A percentile compares a stretch with the other conserved stretches of the same genome.
phyloP scores from a whole-genome alignment of 441 rosid genomes.

The Manihot esculenta region DNA sequence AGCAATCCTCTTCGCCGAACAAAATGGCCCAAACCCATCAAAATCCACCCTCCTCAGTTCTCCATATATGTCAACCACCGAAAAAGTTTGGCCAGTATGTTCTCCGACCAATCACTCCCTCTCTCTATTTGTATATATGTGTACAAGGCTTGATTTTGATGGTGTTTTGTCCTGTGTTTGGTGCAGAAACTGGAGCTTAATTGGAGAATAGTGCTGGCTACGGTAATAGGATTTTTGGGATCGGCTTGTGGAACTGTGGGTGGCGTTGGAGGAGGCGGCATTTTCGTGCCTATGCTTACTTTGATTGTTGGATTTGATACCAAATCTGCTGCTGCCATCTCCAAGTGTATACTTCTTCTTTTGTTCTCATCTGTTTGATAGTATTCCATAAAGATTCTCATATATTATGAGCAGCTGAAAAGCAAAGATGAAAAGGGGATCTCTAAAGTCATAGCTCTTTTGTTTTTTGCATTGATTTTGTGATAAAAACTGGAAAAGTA shows the following conservation, averaged over 20 bases:
- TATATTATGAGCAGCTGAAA: no score
- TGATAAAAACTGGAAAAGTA: no score
- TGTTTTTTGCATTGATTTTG: no score
- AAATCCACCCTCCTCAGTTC: slow-evolving; percentile 27
- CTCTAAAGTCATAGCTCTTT: no score
- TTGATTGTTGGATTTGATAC: slow-evolving; percentile 88
- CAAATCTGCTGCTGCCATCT: slow-evolving; percentile 96
- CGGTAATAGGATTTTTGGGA: slow-evolving; percentile 80
- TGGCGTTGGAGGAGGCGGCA: slow-evolving; percentile 97
- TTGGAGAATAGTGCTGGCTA: slow-evolving; percentile 70
- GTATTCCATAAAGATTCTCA: no score
- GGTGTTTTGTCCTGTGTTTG: not conserved
- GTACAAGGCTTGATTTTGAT: not conserved
- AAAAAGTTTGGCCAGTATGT: slow-evolving; percentile 84
- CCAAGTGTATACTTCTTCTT: slow-evolving; percentile 54
- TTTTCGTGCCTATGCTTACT: slow-evolving; percentile 96
- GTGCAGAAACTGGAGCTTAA: slow-evolving; percentile 60
- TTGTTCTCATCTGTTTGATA: no score
- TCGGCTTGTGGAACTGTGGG: slow-evolving; percentile 96
- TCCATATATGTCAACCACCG: slow-evolving; percentile 18
- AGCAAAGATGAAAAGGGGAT: no score
- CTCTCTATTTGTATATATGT: not conserved
- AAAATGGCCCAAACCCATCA: slow-evolving; percentile 7
- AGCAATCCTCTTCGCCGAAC: slow-evolving; percentile 37
- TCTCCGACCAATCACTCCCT: not conserved